Conservation (phyloP, 768 basidiomycete genomes). For the Kwoniella heveanensis region DNA sequence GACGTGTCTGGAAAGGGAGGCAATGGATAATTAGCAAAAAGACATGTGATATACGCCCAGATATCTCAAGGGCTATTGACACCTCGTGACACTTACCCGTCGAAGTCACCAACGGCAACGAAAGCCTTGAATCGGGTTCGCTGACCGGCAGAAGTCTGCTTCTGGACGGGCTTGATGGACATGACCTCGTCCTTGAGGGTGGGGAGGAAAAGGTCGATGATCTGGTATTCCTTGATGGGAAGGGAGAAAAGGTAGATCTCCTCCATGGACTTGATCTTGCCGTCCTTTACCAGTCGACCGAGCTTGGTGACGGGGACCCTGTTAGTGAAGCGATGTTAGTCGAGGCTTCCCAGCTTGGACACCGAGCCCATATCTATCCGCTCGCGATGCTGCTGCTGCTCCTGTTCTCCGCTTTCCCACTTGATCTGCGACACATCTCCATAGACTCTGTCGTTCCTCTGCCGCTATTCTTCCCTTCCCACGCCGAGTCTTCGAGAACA, state of each 20-base stretch:
- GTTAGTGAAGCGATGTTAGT: not conserved
- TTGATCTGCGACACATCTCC: not conserved
- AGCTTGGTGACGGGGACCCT: slow-evolving; percentile 99
- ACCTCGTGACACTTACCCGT: slow-evolving; percentile 65
- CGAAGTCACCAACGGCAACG: slow-evolving; percentile 98
- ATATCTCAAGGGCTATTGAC: no score
- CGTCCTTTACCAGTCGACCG: slow-evolving; percentile 97
- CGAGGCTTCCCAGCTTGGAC: no score
- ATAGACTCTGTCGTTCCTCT: not conserved
- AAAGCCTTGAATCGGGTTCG: slow-evolving; percentile 99
- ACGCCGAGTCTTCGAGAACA: not conserved
- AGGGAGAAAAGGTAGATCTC: slow-evolving; percentile 99
- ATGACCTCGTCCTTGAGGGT: slow-evolving; percentile 95
- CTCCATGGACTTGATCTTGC: slow-evolving; percentile 99
- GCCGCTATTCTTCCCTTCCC: not conserved
- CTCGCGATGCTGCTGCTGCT: not conserved
- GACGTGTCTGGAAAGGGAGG: slow-evolving; percentile 64
- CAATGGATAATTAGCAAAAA: no score
- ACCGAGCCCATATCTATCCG: no score
- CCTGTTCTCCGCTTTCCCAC: no score
- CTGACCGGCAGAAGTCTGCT: slow-evolving; percentile 99
- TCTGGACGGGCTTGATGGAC: slow-evolving; percentile 99
- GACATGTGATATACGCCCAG: no score
- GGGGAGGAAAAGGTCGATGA: slow-evolving; percentile 98
- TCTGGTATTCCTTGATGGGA: slow-evolving; percentile 98